A percentile compares a stretch with the other conserved stretches of the same genome.
Evolutionary conservation across 2,329 filamentous ascomycete genomes (phyloP).

Genomic region (Nemania sp.): DNA sequence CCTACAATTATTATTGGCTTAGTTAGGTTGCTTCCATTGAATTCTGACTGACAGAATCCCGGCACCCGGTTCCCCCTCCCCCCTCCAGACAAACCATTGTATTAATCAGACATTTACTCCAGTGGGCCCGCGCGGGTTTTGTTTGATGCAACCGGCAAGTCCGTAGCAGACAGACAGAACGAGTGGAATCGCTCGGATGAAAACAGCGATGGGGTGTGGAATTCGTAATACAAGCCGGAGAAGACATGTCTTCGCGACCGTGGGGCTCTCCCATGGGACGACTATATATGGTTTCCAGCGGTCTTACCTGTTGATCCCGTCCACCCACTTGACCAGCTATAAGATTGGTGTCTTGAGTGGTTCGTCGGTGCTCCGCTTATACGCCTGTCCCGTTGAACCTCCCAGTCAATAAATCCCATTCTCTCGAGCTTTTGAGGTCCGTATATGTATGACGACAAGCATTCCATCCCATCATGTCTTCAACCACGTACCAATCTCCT

Average conservation of each 20-base stretch:
- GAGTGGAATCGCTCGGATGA: background rate
- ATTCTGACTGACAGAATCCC: slow-evolving; percentile 1
- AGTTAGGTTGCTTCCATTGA: background rate
- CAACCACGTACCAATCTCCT: slow-evolving; percentile 17
- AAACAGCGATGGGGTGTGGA: background rate
- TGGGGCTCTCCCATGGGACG: background rate
- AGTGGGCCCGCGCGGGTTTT: slow-evolving; percentile 9
- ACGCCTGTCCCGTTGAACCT: background rate
- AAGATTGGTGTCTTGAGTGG: background rate
- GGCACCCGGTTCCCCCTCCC: background rate
- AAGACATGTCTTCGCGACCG: background rate
- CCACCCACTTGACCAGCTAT: background rate
- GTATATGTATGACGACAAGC: background rate
- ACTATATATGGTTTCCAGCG: background rate
- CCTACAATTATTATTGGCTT: background rate
- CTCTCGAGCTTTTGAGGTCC: background rate
- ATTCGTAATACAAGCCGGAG: slow-evolving; percentile 14
- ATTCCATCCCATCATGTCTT: slow-evolving; percentile 15
- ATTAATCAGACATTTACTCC: slow-evolving; percentile 7
- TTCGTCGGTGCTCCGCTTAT: background rate
- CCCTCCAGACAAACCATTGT: background rate
- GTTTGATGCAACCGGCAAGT: slow-evolving; percentile 8
- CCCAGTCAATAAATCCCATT: background rate
- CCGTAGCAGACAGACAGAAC: background rate
- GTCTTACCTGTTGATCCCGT: background rate